Percentiles rank a stretch among this genome's conserved stretches.
These are phyloP conservation scores for Glycine soja DNA, from an alignment of 306 rosid species.

Conservation along the genomic window DNA sequence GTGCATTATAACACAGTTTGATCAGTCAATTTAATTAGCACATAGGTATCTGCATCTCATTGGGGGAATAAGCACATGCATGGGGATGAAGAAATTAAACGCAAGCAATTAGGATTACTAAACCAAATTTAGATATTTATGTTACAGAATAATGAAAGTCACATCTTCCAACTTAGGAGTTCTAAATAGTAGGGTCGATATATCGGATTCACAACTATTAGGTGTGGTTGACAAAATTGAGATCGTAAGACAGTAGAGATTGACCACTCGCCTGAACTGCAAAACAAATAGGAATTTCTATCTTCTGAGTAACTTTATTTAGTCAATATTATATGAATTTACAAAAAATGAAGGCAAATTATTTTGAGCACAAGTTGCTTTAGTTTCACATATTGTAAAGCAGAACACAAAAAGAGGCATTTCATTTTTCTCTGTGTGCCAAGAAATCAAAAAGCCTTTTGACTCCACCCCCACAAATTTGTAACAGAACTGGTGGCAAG, in stretches of 20 bases:
- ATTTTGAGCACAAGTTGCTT: constrained; percentile 18
- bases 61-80: constrained; percentile 8
- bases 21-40: neutral
- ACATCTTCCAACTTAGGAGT: constrained; percentile 48
- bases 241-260: constrained; percentile 92
- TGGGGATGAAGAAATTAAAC: neutral
- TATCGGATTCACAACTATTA: too few species aligned
- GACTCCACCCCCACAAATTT: constrained; percentile 34
- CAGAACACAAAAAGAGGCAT: constrained; percentile 2
- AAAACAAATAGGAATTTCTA: constrained; percentile 57
- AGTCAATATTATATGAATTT: constrained; percentile 33
- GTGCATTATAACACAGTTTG: constrained; percentile 1
- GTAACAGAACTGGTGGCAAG: constrained; percentile 5
- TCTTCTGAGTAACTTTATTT: constrained; percentile 58
- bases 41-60: neutral
- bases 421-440: constrained; percentile 1
- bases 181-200: too few species aligned
- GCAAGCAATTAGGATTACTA: neutral
- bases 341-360: constrained; percentile 6
- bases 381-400: constrained; percentile 5
- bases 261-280: constrained; percentile 99
- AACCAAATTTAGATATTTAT: constrained; percentile 21
- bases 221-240: constrained; percentile 94
- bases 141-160: constrained; percentile 13
- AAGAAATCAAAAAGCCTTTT: constrained; percentile 23